A percentile compares a stretch with the other conserved stretches of the same genome.
Conservation (phyloP, 176 grass and related monocot species). For the Urochloa ruziziensis region DNA sequence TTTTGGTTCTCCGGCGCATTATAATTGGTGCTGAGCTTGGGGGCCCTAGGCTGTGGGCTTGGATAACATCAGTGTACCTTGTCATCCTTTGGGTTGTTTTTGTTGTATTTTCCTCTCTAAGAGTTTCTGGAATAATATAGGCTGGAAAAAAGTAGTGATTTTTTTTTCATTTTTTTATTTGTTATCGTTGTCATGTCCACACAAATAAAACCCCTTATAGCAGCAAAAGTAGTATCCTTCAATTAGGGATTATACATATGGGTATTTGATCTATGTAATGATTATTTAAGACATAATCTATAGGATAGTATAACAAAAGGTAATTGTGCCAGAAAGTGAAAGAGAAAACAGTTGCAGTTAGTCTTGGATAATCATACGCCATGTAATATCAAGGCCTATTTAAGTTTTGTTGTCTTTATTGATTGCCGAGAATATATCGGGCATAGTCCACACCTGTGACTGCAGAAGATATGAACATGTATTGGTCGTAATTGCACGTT, state of each 20-base stretch:
- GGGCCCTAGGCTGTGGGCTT: slow-evolving; percentile 79
- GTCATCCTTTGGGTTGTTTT: slow-evolving; percentile 84
- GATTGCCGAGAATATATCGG: background rate
- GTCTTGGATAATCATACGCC: background rate
- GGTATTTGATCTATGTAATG: background rate
- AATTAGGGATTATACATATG: slow-evolving; percentile 1
- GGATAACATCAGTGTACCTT: slow-evolving; percentile 66
- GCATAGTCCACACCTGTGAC: background rate
- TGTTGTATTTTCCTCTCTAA: slow-evolving; percentile 78
- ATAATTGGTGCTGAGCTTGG: slow-evolving; percentile 80
- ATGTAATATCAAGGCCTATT: background rate
- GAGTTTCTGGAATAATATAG: slow-evolving; percentile 69
- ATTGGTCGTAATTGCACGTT: too few relatives aligned
- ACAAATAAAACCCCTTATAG: background rate
- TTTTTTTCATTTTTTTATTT: background rate
- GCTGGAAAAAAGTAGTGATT: background rate
- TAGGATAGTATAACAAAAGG: background rate
- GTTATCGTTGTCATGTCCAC: background rate
- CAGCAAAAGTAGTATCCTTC: background rate
- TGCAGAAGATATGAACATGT: too few relatives aligned
- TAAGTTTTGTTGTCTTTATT: background rate
- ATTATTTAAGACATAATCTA: background rate
- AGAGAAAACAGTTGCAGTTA: background rate
- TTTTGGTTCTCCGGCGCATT: slow-evolving; percentile 72
- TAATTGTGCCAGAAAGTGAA: background rate